phyloP scores from a whole-genome alignment of 768 basidiomycete genomes.

The Strobilomyces confusus region DNA sequence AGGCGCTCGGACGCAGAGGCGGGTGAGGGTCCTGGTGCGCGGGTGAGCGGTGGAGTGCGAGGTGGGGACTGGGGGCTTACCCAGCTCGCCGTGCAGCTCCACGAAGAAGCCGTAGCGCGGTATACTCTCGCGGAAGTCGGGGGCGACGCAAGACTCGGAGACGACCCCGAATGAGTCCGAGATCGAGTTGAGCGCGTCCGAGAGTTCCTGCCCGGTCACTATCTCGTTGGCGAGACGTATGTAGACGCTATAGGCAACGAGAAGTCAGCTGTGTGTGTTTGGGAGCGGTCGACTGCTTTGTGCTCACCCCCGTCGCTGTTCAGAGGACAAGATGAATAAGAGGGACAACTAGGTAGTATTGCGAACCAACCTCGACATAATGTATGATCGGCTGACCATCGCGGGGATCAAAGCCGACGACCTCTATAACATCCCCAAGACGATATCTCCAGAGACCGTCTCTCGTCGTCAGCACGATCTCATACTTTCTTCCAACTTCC shows the following conservation, averaged over 20 bases:
- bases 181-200: conserved; percentile 11
- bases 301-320: conserved; percentile 22
- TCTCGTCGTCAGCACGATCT: conserved; percentile 24
- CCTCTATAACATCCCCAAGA: conserved; percentile 19
- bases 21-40: background rate
- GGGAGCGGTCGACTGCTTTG: background rate
- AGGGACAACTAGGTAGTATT: background rate
- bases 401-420: conserved; percentile 20
- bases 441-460: conserved; percentile 25
- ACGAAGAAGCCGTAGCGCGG: conserved; percentile 22
- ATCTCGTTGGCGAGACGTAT: conserved; percentile 23
- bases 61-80: background rate
- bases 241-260: conserved; percentile 1
- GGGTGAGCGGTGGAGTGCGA: background rate
- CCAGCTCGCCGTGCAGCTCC: conserved; percentile 7
- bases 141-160: conserved; percentile 20
- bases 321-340: background rate
- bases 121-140: conserved; percentile 15
- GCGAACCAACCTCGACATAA: conserved; percentile 20
- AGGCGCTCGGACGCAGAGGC: conserved; percentile 2
- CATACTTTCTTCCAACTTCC: conserved; percentile 12
- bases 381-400: conserved; percentile 21
- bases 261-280: background rate
- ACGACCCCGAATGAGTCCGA: conserved; percentile 16
- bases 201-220: conserved; percentile 21